Percentiles rank a stretch among this genome's conserved stretches.
These are phyloP conservation scores for Candida insectalens DNA, from an alignment of 805 yeast species.

Conservation along the genomic window DNA sequence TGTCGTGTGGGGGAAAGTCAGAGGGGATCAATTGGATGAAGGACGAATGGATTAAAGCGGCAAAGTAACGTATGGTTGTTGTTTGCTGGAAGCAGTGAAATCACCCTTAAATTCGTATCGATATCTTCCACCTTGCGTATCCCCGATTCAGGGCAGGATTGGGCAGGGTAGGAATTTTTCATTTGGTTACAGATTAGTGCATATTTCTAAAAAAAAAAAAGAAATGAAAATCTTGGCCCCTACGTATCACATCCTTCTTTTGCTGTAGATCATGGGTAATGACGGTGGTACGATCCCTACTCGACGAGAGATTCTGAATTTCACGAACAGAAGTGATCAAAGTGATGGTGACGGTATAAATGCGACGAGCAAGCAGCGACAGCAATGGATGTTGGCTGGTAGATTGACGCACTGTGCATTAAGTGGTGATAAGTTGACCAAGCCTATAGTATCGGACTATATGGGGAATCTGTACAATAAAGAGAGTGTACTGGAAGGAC, in stretches of 20 bases:
- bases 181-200: no score
- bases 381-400: constrained; percentile 17
- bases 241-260: neutral
- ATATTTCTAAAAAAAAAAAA: neutral
- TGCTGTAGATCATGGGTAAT: constrained; percentile 27
- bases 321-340: constrained; percentile 8
- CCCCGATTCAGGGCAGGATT: no score
- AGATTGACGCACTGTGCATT: constrained; percentile 40
- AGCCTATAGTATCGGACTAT: constrained; percentile 59
- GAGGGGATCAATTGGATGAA: no score
- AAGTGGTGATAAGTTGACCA: constrained; percentile 31
- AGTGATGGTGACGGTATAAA: constrained; percentile 7
- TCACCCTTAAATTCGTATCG: no score
- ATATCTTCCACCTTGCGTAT: no score
- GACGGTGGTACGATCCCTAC: constrained; percentile 71
- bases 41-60: no score
- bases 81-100: no score
- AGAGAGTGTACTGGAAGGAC: constrained; percentile 47
- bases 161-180: no score
- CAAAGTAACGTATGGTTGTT: no score
- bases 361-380: constrained; percentile 9
- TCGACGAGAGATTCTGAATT: constrained; percentile 37
- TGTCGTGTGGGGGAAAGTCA: no score
- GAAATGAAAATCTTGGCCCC: neutral
- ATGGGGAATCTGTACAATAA: constrained; percentile 59